A percentile compares a stretch with the other conserved stretches of the same genome.
phyloP scores from a whole-genome alignment of 345 rosid genomes.

The Euphorbia peplus region DNA sequence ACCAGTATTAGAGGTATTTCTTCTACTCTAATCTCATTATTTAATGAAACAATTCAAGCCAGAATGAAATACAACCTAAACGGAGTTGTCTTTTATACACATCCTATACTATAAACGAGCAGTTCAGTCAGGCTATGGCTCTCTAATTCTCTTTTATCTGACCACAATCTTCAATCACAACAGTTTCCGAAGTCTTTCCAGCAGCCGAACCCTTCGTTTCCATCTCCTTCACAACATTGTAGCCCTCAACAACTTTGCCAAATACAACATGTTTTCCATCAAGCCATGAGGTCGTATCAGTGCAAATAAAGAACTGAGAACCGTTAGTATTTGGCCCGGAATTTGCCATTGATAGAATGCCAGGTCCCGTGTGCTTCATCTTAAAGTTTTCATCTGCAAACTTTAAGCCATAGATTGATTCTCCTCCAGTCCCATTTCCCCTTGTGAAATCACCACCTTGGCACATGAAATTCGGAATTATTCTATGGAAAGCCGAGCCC shows the following conservation, averaged over 20 bases:
- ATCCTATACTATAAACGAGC: too few species aligned
- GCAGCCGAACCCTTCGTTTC: conserved; percentile 28
- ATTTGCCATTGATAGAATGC: conserved; percentile 83
- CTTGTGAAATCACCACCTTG: too few species aligned
- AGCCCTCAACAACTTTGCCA: conserved; percentile 83
- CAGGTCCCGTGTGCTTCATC: conserved; percentile 64
- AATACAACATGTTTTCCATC: conserved; percentile 91
- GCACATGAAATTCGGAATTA: too few species aligned
- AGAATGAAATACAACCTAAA: too few species aligned
- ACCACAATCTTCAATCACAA: conserved; percentile 72
- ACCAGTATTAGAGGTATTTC: neutral
- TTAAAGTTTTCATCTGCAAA: conserved; percentile 84
- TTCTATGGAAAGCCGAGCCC: conserved; percentile 78
- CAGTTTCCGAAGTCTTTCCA: conserved; percentile 46
- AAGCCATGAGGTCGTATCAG: conserved; percentile 69
- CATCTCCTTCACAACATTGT: conserved; percentile 7
- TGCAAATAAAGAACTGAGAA: conserved; percentile 90
- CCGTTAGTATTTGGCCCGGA: conserved; percentile 69
- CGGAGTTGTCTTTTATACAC: too few species aligned
- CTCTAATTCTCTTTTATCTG: conserved; percentile 37
- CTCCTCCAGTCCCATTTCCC: too few species aligned
- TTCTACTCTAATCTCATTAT: too few species aligned
- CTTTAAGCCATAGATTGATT: conserved; percentile 56
- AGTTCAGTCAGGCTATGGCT: neutral
- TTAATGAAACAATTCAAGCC: too few species aligned